Conservation (phyloP, 1,284 basidiomycete genomes). For the Cutaneotrichosporon mucoides region DNA sequence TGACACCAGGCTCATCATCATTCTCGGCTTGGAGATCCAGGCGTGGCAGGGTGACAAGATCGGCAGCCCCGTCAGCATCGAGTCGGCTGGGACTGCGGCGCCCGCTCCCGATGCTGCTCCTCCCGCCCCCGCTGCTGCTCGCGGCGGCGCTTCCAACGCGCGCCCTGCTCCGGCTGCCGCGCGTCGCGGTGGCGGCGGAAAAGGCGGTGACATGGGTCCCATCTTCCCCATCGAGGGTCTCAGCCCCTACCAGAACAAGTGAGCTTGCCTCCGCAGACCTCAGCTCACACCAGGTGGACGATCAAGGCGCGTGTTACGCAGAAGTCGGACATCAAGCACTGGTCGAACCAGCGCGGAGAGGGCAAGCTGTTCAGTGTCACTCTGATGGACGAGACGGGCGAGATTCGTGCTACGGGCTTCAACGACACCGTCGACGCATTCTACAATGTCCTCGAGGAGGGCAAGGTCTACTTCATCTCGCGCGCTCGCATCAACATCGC, state of each 20-base stretch:
- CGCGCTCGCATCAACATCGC: constrained; percentile 89
- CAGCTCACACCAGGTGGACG: constrained; percentile 61
- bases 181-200: constrained; percentile 15
- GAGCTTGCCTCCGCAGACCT: constrained; percentile 18
- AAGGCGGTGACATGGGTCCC: constrained; percentile 47
- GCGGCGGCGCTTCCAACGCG: constrained; percentile 30
- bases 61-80: constrained; percentile 60
- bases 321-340: constrained; percentile 84
- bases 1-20: constrained; percentile 68
- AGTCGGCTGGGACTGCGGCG: constrained; percentile 31
- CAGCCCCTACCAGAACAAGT: constrained; percentile 94
- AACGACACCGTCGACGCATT: constrained; percentile 81
- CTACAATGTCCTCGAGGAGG: constrained; percentile 80
- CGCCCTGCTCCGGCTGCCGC: constrained; percentile 21
- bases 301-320: constrained; percentile 92
- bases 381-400: constrained; percentile 91
- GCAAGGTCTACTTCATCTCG: constrained; percentile 88
- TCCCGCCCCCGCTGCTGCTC: constrained; percentile 22
- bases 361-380: constrained; percentile 93
- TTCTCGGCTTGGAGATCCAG: constrained; percentile 67
- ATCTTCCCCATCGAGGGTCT: constrained; percentile 89
- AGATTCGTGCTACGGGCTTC: constrained; percentile 89
- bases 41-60: constrained; percentile 61
- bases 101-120: constrained; percentile 24
- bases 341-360: constrained; percentile 86